phyloP scores from a whole-genome alignment of 1,284 basidiomycete species.

The Macrocystidia cucumis region DNA sequence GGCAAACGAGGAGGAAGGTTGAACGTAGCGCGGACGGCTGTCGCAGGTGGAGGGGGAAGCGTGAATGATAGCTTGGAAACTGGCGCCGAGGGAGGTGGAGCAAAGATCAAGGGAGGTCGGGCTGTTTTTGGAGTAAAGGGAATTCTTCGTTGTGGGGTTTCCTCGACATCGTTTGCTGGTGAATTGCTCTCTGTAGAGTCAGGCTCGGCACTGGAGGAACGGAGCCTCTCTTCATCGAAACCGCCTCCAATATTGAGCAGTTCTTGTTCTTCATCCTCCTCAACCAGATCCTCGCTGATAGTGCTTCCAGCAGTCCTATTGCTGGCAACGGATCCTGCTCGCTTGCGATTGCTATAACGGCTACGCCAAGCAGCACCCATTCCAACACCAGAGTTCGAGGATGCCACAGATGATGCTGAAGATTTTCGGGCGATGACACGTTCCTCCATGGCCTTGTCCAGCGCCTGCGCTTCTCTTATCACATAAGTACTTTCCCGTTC shows the following conservation, averaged over 20 bases:
- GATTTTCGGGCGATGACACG: constrained; percentile 65
- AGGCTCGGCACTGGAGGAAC: constrained; percentile 18
- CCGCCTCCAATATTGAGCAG: constrained; percentile 60
- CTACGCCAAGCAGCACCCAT: constrained; percentile 61
- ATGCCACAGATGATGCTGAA: constrained; percentile 57
- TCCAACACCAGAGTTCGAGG: constrained; percentile 44
- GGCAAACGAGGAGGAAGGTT: constrained; percentile 30
- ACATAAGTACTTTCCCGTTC: constrained; percentile 48
- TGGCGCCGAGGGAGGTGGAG: constrained; percentile 45
- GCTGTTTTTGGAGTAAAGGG: constrained; percentile 12
- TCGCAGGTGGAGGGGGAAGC: constrained; percentile 31
- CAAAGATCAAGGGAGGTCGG: constrained; percentile 10
- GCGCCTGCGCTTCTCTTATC: constrained; percentile 64
- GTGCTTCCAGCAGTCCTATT: constrained; percentile 57
- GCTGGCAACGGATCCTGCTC: constrained; percentile 66
- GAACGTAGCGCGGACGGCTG: constrained; percentile 43
- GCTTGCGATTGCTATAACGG: constrained; percentile 55
- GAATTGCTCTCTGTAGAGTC: constrained; percentile 31
- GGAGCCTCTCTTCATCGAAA: constrained; percentile 42
- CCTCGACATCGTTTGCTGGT: constrained; percentile 34
- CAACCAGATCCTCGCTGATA: constrained; percentile 71
- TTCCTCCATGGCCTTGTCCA: constrained; percentile 80
- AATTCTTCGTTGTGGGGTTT: constrained; percentile 18
- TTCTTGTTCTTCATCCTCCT: constrained; percentile 71
- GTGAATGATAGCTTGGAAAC: constrained; percentile 45